Evolutionary conservation across 441 rosid species (phyloP), one percentile per base, ranked within the genome.

Genomic region (Rhodomyrtus psidioides): DNA sequence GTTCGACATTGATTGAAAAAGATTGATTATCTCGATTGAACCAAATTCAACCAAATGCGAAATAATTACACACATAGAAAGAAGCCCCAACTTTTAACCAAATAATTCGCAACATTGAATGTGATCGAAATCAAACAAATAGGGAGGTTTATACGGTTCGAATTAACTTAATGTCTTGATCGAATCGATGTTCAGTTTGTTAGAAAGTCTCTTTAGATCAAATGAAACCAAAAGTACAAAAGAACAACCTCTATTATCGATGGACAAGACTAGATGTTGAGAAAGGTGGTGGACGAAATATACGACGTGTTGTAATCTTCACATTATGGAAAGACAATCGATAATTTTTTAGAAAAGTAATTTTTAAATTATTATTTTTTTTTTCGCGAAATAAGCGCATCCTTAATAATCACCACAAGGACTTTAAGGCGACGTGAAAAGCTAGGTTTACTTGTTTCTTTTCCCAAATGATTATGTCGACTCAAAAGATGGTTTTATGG

Each of bases 301-400:
- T 39, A 2, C 53, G 12, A 49, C 14, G 53, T 12, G 14, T 49
- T 12, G 79, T 0, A 39, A 49, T 6, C n/a, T 70, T 70, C 5
- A 2, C n/a, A 1, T 19, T 10, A 0, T 39, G 79, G 0, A 70
- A 70, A 30, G 8, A 1, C 0, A 26, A 39, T 1, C 3, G 23
- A 1, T 0, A 0, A 5, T 34, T 6, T 1, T 65, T 70, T 39
- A 0, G 0, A 1, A 49, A 49, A 49, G 3, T 49, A 12, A 5
- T 19, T 39, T 65, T 6, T 1, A 30, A 65, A 19, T 21, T 0
- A 39, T 39, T 49, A 8, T 70, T 39, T 70, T 70, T 10, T 70
- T 39, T 70, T 70, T 10, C 26, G 1, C 3, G 7, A 34, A 6
- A 70, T 8, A 39, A 65, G 34, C 0, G 4, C 49, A 49, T 49